Base-by-base conservation (phyloP, 2,329 filamentous ascomycete genomes). In the Pestalotiopsis sp. region DNA sequence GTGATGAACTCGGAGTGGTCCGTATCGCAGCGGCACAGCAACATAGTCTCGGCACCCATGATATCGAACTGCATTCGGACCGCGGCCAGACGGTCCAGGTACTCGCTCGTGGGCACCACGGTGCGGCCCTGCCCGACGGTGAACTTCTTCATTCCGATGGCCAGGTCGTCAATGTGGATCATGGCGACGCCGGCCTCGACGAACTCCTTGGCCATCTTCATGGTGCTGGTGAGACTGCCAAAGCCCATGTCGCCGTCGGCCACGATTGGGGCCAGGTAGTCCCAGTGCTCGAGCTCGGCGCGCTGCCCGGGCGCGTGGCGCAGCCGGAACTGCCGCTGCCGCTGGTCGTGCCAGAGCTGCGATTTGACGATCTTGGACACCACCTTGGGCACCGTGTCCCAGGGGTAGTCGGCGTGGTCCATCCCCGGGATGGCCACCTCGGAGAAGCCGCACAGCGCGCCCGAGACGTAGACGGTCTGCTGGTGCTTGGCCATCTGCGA, bases 211-310 rank as follows among this genome's bases (percentile, higher is more conserved):
- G 78, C 77, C 75, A 82, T 78, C 74, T 83, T 83, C 74, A 82
- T 78, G 4, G 78, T 79, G 2, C 75, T 76, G 0, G 81, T 83
- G 60, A 83, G 68, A 13, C 75, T 77, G 4, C 81, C 81, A 57
- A 83, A 83, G 6, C 81, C 81, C 81, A 83, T 82, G 68, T 83
- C 81, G 6, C 77, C 80, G 68, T 83, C 81, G 4, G 81, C 81
- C 0, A 83, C 73, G 58, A 83, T 81, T 1, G 81, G 81, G 2
- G 78, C 77, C 66, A 82, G 68, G 69, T 79, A 83, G 67, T 82
- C 81, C 72, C 76, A 79, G 60, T 78, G 75, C 71, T 82, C 80
- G 1, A 82, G 71, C 3, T 68, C 58, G 7, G 71, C 75, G 1
- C 81, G 74, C 40, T 79, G 73, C 12, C 72, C 75, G 40, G 76